Evolutionary conservation across 257 asterid genomes (phyloP).

Genomic region (Lavandula angustifolia): DNA sequence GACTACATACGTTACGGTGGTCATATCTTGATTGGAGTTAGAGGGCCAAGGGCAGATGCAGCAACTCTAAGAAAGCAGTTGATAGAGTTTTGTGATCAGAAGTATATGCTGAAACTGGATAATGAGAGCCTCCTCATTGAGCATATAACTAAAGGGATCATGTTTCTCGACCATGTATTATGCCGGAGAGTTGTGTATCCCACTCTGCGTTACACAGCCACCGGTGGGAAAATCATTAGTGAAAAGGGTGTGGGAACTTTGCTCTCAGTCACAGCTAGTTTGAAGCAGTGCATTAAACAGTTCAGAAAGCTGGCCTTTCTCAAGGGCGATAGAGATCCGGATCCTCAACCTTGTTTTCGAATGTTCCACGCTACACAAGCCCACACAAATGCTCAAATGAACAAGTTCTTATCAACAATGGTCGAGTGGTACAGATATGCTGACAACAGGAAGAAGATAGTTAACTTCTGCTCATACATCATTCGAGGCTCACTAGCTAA

Average conservation of each 20-base stretch:
- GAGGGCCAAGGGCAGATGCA: slow-evolving; percentile 98
- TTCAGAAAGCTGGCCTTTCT: slow-evolving; percentile 77
- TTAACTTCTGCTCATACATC: slow-evolving; percentile 89
- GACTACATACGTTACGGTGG: slow-evolving; percentile 94
- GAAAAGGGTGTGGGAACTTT: slow-evolving; percentile 96
- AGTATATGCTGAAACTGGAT: slow-evolving; percentile 85
- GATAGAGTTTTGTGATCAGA: slow-evolving; percentile 86
- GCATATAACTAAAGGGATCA: slow-evolving; percentile 93
- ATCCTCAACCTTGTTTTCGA: slow-evolving; percentile 97
- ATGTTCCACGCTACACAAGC: slow-evolving; percentile 99
- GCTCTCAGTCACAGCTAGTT: slow-evolving; percentile 91
- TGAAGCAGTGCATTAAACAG: slow-evolving; percentile 88
- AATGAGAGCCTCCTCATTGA: slow-evolving; percentile 90
- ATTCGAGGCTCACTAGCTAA: slow-evolving; percentile 96
- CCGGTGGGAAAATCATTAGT: slow-evolving; percentile 95
- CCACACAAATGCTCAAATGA: slow-evolving; percentile 98
- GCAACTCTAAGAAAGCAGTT: slow-evolving; percentile 82
- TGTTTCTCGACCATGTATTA: slow-evolving; percentile 96
- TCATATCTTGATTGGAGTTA: slow-evolving; percentile 85
- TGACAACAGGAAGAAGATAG: slow-evolving; percentile 90
- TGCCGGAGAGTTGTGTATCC: slow-evolving; percentile 96
- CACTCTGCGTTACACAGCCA: slow-evolving; percentile 88
- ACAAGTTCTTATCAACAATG: slow-evolving; percentile 77
- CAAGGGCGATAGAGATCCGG: slow-evolving; percentile 97
- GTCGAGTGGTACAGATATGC: slow-evolving; percentile 99